Conservation (phyloP, 2,329 filamentous ascomycete genomes). For the Epichloe elymi region DNA sequence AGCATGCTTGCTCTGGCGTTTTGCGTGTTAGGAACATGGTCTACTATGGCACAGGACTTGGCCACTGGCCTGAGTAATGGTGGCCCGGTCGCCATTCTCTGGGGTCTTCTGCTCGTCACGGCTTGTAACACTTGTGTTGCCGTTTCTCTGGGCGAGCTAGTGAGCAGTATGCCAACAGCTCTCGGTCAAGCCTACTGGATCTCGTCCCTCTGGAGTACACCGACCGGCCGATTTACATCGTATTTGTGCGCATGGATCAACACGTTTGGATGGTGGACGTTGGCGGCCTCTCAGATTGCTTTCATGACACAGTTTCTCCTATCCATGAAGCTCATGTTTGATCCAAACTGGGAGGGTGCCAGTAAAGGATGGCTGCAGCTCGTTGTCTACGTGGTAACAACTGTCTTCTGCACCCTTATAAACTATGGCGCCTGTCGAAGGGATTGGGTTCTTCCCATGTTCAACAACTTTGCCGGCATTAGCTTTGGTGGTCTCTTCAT, state of each 20-base stretch:
- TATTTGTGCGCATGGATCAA: conserved; percentile 50
- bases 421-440: conserved; percentile 38
- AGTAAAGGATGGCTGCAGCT: conserved; percentile 40
- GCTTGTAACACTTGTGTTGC: conserved; percentile 40
- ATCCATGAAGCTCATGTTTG: conserved; percentile 42
- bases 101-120: conserved; percentile 40
- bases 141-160: conserved; percentile 40
- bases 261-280: conserved; percentile 45
- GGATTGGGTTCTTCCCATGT: conserved; percentile 26
- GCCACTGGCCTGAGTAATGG: conserved; percentile 39
- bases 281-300: conserved; percentile 40
- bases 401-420: conserved; percentile 31
- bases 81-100: conserved; percentile 39
- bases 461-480: conserved; percentile 44
- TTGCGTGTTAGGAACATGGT: conserved; percentile 44
- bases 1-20: conserved; percentile 46
- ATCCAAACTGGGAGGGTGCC: conserved; percentile 30
- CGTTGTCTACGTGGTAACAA: conserved; percentile 39
- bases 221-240: conserved; percentile 33
- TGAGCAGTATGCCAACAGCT: conserved; percentile 46
- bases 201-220: conserved; percentile 23
- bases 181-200: conserved; percentile 47
- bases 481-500: conserved; percentile 40
- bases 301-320: conserved; percentile 46
- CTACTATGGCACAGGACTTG: conserved; percentile 38